A percentile compares a stretch with the other conserved stretches of the same genome.
Conservation (phyloP, 169 alveolate species). For the Cryptosporidium bovis region DNA sequence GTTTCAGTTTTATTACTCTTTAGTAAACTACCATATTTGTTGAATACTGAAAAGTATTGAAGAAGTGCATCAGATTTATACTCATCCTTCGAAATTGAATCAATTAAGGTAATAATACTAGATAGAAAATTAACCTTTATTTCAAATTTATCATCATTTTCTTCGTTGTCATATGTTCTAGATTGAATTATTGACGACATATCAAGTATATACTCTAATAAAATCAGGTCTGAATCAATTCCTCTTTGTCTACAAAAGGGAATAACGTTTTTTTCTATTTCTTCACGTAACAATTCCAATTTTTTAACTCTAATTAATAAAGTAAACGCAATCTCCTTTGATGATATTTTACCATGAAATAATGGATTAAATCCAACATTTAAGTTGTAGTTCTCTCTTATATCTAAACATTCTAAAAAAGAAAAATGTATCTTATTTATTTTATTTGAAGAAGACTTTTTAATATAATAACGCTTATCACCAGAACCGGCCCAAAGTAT, state of each 20-base stretch:
- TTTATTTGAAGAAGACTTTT: slow-evolving; percentile 2
- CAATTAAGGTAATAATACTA: slow-evolving; percentile 43
- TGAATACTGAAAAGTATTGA: slow-evolving; percentile 26
- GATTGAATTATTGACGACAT: slow-evolving; percentile 7
- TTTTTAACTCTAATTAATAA: slow-evolving; percentile 30
- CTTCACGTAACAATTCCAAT: slow-evolving; percentile 33
- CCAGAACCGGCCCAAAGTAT: slow-evolving; percentile 74
- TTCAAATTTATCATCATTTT: neutral
- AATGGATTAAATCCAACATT: slow-evolving; percentile 18
- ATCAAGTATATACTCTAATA: slow-evolving; percentile 38
- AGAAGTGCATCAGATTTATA: slow-evolving; percentile 35
- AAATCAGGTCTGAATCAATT: slow-evolving; percentile 21
- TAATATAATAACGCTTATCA: slow-evolving; percentile 30
- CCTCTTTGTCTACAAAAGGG: slow-evolving; percentile 66
- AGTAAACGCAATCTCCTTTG: slow-evolving; percentile 27
- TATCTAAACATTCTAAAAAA: slow-evolving; percentile 45
- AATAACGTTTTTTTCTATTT: slow-evolving; percentile 40
- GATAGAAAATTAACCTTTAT: slow-evolving; percentile 11
- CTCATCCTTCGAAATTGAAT: slow-evolving; percentile 38
- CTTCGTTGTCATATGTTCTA: neutral
- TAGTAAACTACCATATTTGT: slow-evolving; percentile 1
- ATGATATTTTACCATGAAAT: slow-evolving; percentile 17
- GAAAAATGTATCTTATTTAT: slow-evolving; percentile 48
- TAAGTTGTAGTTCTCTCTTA: slow-evolving; percentile 36
- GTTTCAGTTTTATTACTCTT: neutral